Evolutionary conservation across 768 basidiomycete species (phyloP), one percentile per base, ranked within the genome.

Genomic region (Suillus spraguei): DNA sequence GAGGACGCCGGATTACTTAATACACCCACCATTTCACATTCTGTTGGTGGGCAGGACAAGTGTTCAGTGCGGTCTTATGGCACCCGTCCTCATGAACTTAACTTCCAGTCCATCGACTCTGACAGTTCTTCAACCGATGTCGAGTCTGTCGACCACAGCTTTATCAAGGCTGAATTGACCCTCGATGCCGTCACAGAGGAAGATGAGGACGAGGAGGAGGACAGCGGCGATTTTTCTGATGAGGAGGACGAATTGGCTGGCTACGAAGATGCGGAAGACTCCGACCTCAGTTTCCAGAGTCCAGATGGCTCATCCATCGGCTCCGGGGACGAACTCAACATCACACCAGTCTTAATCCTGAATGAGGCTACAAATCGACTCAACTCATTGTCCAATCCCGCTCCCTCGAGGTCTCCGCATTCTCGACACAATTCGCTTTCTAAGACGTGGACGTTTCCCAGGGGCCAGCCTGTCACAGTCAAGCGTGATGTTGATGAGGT

Each of bases 361-460:
- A 69, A 66, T 59, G 64, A 65, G 52, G 53, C 53, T 10, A n/a
- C 42, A 56, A 49, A 64, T 58, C 54, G 47, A 47, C 22, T 64
- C 22, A 38, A 36, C 59, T 33, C 55, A 49, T 35, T 60, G 38
- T 32, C 66, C 28, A 61, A 62, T 8, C 61, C 71, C 2, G 66
- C 64, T 22, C 70, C 71, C 35, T 63, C 65, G 1, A 60, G 14
- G 11, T 53, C 66, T 16, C 50, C 62, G 7, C 82, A 82, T 60
- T 64, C 62, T 11, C 66, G 76, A 17, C 71, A 63, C 28, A 75
- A 76, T 17, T 86, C 86, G 2, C 79, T 91, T 28, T 85, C 85
- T n/a, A 87, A 84, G 75, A 80, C 80, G 0, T 92, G 90, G 90
- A 86, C 87, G 0, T 92, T 92, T 74, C 85, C 85, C 2, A 78